phyloP scores from a whole-genome alignment of 331 rosid species.

The Pyracantha coccinea region DNA sequence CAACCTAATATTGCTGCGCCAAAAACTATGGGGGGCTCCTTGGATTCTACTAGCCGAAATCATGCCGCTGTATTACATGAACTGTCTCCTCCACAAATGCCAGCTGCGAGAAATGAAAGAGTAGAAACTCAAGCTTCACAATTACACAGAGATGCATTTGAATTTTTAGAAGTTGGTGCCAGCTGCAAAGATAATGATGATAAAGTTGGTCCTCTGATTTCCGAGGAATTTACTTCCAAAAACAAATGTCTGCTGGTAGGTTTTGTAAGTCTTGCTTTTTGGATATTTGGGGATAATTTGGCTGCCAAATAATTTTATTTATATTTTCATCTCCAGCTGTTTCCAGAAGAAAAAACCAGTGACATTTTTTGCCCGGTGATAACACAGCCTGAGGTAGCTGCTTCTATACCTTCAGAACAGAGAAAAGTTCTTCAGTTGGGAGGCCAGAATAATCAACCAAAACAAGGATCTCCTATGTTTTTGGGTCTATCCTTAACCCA shows the following conservation, averaged over 20 bases:
- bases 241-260: slow-evolving; percentile 10
- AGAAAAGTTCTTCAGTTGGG: slow-evolving; percentile 19
- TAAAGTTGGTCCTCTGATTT: not conserved
- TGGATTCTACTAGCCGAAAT: slow-evolving; percentile 35
- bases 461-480: slow-evolving; percentile 29
- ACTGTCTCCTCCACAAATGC: slow-evolving; percentile 25
- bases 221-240: not conserved
- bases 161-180: slow-evolving; percentile 6
- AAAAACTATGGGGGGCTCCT: slow-evolving; percentile 17
- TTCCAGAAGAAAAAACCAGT: slow-evolving; percentile 35
- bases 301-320: slow-evolving; percentile 12
- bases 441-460: slow-evolving; percentile 15
- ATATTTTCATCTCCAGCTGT: slow-evolving; percentile 28
- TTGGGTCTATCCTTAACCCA: slow-evolving; percentile 42
- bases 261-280: slow-evolving; percentile 13
- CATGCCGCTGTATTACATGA: slow-evolving; percentile 25
- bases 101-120: slow-evolving; percentile 8
- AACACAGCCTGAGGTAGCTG: slow-evolving; percentile 22
- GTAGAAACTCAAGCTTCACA: slow-evolving; percentile 15
- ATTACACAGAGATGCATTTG: slow-evolving; percentile 12
- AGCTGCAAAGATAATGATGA: slow-evolving; percentile 12
- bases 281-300: slow-evolving; percentile 3
- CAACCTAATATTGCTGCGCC: slow-evolving; percentile 16
- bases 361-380: slow-evolving; percentile 19
- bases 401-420: slow-evolving; percentile 24